A percentile compares a stretch with the other conserved stretches of the same genome.
Evolutionary conservation across 2,329 filamentous ascomycete genomes (phyloP).

Genomic region (Trichoderma guizhouense): DNA sequence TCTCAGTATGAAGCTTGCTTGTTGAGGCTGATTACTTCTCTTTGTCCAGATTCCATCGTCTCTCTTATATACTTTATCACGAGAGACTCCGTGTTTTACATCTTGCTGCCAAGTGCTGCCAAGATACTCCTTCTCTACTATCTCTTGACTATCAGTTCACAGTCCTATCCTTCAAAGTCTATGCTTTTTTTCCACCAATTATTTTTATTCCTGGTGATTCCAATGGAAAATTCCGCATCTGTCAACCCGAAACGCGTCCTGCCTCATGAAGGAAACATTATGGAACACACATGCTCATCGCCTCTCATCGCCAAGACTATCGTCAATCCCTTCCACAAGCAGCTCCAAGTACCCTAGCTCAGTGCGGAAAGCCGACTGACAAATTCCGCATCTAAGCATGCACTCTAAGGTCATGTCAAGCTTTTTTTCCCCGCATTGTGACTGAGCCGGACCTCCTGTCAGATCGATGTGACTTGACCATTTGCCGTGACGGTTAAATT

Average conservation of each 20-base stretch:
- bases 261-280: background rate
- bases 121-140: background rate
- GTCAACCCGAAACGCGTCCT: background rate
- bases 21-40: background rate
- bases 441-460: background rate
- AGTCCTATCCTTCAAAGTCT: background rate
- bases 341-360: background rate
- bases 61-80: background rate
- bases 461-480: background rate
- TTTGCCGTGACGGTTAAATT: background rate
- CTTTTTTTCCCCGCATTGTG: background rate
- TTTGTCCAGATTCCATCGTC: background rate
- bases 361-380: background rate
- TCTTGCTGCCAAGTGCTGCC: background rate
- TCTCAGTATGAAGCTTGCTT: background rate
- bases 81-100: background rate
- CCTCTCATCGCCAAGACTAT: background rate
- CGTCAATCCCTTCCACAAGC: background rate
- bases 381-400: background rate
- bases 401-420: background rate
- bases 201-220: background rate
- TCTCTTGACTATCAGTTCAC: background rate
- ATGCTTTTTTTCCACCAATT: conserved; percentile 11
- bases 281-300: background rate
- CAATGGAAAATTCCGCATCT: background rate